These are phyloP conservation scores for Moniliophthora roreri DNA, from an alignment of 1,284 basidiomycete species.

Conservation along the genomic window DNA sequence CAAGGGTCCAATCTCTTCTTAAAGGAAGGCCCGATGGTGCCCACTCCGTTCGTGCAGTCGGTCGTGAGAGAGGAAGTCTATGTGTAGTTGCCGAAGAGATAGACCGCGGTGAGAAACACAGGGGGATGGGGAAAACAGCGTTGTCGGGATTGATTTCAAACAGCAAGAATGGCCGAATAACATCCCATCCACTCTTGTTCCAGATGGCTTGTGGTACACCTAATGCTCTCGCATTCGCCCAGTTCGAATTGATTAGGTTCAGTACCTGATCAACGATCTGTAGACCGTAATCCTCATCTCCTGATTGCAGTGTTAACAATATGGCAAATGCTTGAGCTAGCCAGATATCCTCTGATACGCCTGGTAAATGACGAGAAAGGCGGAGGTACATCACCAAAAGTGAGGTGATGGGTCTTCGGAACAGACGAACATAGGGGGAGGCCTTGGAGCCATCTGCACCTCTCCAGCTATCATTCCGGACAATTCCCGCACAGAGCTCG, in stretches of 20 bases:
- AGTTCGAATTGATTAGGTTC: constrained; percentile 37
- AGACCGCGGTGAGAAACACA: constrained; percentile 47
- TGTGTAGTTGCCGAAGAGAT: constrained; percentile 54
- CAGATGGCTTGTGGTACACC: constrained; percentile 42
- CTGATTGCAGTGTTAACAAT: constrained; percentile 54
- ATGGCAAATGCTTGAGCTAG: constrained; percentile 62
- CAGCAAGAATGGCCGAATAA: constrained; percentile 61
- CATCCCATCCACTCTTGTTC: constrained; percentile 47
- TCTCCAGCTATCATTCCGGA: constrained; percentile 50
- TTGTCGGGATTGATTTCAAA: constrained; percentile 21
- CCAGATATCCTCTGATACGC: constrained; percentile 58
- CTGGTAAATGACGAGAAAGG: constrained; percentile 54
- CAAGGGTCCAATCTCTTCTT: constrained; percentile 69
- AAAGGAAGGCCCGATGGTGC: constrained; percentile 59
- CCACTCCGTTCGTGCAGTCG: constrained; percentile 3
- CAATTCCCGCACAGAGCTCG: constrained; percentile 46
- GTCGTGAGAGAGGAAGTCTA: constrained; percentile 41
- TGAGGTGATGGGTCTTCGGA: constrained; percentile 50
- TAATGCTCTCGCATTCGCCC: constrained; percentile 37
- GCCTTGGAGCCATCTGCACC: constrained; percentile 8
- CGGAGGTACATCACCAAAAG: constrained; percentile 56
- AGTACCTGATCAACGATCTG: constrained; percentile 39
- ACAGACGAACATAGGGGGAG: constrained; percentile 31
- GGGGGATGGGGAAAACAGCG: constrained; percentile 45
- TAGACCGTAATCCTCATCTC: constrained; percentile 59